Conservation (phyloP, 2,329 filamentous ascomycete genomes). For the Balansia obtecta region DNA sequence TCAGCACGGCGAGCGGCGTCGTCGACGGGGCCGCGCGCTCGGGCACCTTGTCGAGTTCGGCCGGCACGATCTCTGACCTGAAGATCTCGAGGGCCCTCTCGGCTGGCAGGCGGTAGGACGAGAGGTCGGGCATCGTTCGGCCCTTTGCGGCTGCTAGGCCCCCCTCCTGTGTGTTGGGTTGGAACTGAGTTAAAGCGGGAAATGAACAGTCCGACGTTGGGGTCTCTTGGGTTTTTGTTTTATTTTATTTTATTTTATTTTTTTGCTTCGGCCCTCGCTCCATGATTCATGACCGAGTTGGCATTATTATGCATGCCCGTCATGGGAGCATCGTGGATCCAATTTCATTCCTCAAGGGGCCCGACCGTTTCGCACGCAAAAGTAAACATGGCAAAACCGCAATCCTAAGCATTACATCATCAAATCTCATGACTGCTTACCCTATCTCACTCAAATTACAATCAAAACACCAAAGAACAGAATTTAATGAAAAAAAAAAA, state of each 20-base stretch:
- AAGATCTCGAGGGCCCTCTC: conserved; percentile 20
- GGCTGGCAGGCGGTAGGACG: conserved; percentile 19
- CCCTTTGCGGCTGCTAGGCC: no score
- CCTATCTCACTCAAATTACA: neutral
- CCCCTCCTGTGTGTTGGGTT: no score
- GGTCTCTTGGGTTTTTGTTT: no score
- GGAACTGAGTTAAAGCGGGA: no score
- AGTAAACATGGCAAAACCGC: neutral
- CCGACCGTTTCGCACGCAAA: no score
- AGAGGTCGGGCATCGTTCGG: conserved; percentile 12
- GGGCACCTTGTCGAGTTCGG: conserved; percentile 18
- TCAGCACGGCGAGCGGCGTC: conserved; percentile 26
- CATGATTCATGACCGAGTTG: no score
- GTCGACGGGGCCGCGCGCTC: conserved; percentile 3
- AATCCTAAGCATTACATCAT: neutral
- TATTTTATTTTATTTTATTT: no score
- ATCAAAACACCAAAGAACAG: neutral
- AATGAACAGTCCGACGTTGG: neutral
- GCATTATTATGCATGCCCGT: no score
- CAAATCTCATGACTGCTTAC: neutral
- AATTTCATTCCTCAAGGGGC: no score
- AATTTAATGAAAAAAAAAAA: no score
- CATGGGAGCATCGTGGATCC: no score
- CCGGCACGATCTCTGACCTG: conserved; percentile 18
- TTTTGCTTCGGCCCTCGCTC: no score